Evolutionary conservation across 1,284 basidiomycete genomes (phyloP), one percentile per base, ranked within the genome.

Genomic region (Kwoniella shivajii): DNA sequence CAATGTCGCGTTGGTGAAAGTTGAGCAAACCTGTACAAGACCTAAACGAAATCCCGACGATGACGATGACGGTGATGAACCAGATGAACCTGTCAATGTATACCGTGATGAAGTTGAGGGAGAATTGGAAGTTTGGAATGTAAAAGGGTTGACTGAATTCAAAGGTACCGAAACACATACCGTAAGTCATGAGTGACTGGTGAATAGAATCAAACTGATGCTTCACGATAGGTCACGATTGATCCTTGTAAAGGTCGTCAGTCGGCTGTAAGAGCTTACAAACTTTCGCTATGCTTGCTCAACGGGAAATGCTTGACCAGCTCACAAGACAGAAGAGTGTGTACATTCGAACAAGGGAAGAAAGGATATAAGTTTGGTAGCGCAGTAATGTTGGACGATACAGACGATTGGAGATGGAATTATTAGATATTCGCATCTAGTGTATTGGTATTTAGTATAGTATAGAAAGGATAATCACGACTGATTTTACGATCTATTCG

Each of bases 341-440:
- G 75, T 45, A 65, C 70, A 5, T 74, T 68, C 45, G 55, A 61
- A 39, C 42, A 58, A n/a, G 72, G 68, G 0, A 63, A 64, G 52
- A 46, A 46, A 13, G 74, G 72, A 14, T 72, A 68, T 57, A 59
- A 56, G 13, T 48, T 57, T 18, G 69, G 68, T 4, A 36, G 57
- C 4, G 69, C 68, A 0, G 71, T 66, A 3, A 24, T 46, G 10
- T 30, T 75, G 18, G 54, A 68, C 34, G 75, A 77, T 50, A 30
- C 68, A 2, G 74, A 75, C 57, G 69, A 74, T 27, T 77, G 75
- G 75, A 39, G 59, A 20, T 76, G 71, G 72, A 53, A 54, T 33
- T 61, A 64, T 34, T 57, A 63, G 9, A 20, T 6, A 4, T 26
- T 10, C 16, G 22, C 39, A 39, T 6, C 37, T 6, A 6, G 6